Percentiles rank a stretch among this genome's conserved stretches.
These are phyloP conservation scores for Apiotrichum porosum DNA, from an alignment of 1,284 basidiomycete genomes.

Conservation along the genomic window DNA sequence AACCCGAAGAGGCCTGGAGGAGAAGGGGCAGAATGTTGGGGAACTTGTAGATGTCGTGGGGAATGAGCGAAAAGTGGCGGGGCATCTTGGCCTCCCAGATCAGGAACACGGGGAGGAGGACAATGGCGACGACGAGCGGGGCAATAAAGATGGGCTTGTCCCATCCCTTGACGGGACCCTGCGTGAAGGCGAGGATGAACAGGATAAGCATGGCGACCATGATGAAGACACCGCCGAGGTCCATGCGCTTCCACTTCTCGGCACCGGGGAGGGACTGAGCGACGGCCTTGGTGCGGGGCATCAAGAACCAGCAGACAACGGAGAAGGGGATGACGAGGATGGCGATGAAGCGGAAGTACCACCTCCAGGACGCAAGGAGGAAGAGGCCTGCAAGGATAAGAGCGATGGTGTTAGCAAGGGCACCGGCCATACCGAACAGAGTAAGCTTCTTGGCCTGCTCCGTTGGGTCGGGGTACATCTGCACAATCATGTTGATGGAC, in stretches of 20 bases:
- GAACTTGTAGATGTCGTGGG: slow-evolving; percentile 41
- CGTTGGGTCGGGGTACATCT: slow-evolving; percentile 40
- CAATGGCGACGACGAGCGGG: slow-evolving; percentile 31
- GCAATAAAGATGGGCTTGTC: slow-evolving; percentile 42
- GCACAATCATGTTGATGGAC: slow-evolving; percentile 44
- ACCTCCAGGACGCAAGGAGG: slow-evolving; percentile 39
- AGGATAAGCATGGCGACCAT: slow-evolving; percentile 36
- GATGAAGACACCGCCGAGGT: slow-evolving; percentile 39
- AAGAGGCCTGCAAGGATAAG: slow-evolving; percentile 43
- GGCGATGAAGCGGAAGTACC: slow-evolving; percentile 46
- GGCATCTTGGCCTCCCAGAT: slow-evolving; percentile 34
- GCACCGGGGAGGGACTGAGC: slow-evolving; percentile 32
- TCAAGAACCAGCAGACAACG: slow-evolving; percentile 33
- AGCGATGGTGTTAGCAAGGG: slow-evolving; percentile 28
- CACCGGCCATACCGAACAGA: slow-evolving; percentile 42
- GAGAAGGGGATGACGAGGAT: slow-evolving; percentile 38
- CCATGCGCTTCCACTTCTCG: slow-evolving; percentile 46
- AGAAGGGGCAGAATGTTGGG: slow-evolving; percentile 46
- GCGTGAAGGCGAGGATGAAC: slow-evolving; percentile 47
- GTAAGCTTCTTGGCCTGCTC: slow-evolving; percentile 42
- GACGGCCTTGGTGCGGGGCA: slow-evolving; percentile 41
- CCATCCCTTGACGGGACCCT: slow-evolving; percentile 39
- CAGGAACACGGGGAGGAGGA: slow-evolving; percentile 18
- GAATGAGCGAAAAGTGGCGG: slow-evolving; percentile 40
- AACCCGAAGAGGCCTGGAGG: slow-evolving; percentile 31